These are phyloP conservation scores for Tulasnella sp. DNA, from an alignment of 768 basidiomycete genomes.

Conservation along the genomic window DNA sequence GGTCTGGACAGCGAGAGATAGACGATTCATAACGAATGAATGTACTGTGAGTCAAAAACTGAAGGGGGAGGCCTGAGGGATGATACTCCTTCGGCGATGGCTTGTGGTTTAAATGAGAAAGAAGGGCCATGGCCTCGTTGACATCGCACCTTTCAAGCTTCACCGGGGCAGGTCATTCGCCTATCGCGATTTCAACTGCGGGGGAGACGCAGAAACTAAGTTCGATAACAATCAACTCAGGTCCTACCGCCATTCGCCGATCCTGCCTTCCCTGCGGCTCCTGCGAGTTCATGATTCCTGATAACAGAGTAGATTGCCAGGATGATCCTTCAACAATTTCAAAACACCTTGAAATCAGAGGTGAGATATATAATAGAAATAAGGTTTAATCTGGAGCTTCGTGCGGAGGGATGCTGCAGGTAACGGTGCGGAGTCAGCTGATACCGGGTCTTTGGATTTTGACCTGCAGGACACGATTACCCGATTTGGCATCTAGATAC, in stretches of 20 bases:
- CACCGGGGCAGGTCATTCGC: neutral
- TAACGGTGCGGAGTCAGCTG: neutral
- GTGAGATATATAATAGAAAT: neutral
- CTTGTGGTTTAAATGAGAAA: neutral
- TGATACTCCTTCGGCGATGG: neutral
- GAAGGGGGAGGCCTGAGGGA: neutral
- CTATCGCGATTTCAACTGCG: neutral
- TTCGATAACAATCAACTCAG: neutral
- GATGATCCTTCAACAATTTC: neutral
- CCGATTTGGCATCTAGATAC: neutral
- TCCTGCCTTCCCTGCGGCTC: neutral
- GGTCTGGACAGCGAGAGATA: neutral
- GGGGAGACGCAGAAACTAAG: neutral
- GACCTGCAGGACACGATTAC: neutral
- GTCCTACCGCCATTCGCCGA: neutral
- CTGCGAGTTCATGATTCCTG: neutral
- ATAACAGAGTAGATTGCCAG: neutral
- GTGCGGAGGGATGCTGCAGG: neutral
- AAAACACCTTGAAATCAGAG: neutral
- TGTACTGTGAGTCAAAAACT: neutral
- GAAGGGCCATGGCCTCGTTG: neutral
- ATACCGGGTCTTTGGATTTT: neutral
- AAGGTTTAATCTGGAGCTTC: neutral
- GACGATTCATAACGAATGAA: neutral
- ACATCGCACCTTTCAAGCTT: neutral